These are phyloP conservation scores for Abrus precatorius DNA, from an alignment of 306 rosid genomes.

Conservation along the genomic window DNA sequence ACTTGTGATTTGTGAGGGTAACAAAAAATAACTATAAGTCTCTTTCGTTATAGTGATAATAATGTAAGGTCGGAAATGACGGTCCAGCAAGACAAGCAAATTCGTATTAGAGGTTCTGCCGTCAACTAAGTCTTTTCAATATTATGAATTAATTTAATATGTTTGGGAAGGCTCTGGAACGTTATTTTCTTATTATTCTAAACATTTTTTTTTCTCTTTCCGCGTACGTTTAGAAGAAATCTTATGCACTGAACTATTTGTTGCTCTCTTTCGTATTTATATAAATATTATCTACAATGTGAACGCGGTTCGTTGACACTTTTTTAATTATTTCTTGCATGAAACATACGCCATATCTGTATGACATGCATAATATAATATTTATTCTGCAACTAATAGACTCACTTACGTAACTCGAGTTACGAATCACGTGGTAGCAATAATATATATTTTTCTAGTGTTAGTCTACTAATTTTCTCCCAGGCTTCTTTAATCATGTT, in stretches of 20 bases:
- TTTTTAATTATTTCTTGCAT: constrained; percentile 17
- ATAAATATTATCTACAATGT: not conserved
- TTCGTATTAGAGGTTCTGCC: not conserved
- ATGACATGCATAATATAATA: constrained; percentile 23
- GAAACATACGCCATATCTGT: constrained; percentile 12
- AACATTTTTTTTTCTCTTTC: not conserved
- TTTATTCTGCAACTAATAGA: constrained; percentile 17
- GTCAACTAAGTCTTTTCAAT: not conserved
- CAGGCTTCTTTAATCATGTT: not conserved
- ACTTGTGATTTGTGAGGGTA: not conserved
- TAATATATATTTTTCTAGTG: not conserved
- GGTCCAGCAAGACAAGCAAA: not conserved
- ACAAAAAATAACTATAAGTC: not conserved
- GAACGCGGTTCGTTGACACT: not conserved
- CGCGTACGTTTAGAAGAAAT: not conserved
- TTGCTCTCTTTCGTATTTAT: not conserved
- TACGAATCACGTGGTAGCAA: constrained; percentile 14
- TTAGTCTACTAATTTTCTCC: constrained; percentile 15
- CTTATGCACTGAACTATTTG: not conserved
- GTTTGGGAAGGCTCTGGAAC: constrained; percentile 17
- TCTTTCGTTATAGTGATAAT: not conserved
- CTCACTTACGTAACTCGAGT: constrained; percentile 40
- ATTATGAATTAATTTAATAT: constrained; percentile 14
- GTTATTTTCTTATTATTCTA: constrained; percentile 24
- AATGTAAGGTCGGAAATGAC: not conserved